Base-by-base conservation (phyloP, 2,329 filamentous ascomycete species). In the Penicillium sp. region DNA sequence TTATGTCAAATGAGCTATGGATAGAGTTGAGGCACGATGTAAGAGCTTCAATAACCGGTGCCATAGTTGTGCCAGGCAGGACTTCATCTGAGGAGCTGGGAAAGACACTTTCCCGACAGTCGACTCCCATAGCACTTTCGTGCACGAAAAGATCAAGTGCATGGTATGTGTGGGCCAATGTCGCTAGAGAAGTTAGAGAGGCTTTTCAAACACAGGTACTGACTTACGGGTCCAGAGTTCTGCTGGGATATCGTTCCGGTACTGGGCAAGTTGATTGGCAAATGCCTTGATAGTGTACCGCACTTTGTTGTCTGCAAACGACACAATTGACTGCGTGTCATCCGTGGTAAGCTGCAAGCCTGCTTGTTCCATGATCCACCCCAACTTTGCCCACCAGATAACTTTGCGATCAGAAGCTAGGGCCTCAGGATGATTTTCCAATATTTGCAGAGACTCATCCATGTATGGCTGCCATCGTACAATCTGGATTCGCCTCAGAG, bases 131-230 rank as follows among this genome's bases (percentile, higher is more conserved):
- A 3, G 85, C 86, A 53, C 90, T 85, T 72, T 93, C 90, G 70
- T 93, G 88, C 78, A 92, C 87, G 69, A 90, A 92, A 3, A 93
- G 77, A 60, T 82, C 88, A 35, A 91, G 71, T 2, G 88, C 82
- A 61, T 87, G 79, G 62, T 90, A 86, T 59, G 84, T 83, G 62
- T 92, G 81, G 19, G 78, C 76, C 46, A 92, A 77, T 0, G 85
- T 81, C n/a, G 84, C 87, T 87, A 44, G 44, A 16, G 54, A 33
- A 55, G 56, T 54, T 25, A 50, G 47, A 50, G 3, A 26, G 9
- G 31, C n/a, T 35, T 26, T 9, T n/a, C 5, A 9, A 31, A 25
- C 11, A 13, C 47, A 33, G 7, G 29, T 3, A 13, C 16, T 43
- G n/a, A 78, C 85, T 74, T 76, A 89, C 87, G 78, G 55, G 81